Evolutionary conservation across 495 filamentous ascomycete genomes (phyloP), one percentile per base, ranked within the genome.

Genomic region (Aspergillus baeticus): DNA sequence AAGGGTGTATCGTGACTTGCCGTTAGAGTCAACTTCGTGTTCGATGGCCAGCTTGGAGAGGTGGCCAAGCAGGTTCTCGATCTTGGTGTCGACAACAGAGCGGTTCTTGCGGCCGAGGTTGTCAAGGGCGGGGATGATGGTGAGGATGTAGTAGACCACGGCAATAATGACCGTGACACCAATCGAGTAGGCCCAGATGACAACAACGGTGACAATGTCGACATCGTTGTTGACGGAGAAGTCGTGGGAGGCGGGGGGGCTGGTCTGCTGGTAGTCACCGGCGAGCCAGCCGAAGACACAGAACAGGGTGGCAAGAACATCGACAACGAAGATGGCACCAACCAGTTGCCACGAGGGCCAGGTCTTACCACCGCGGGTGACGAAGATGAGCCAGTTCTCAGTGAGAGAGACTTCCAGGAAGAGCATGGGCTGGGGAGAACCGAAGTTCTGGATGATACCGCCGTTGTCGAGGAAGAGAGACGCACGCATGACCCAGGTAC

Each of bases 361-460:
- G 55, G 86, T 89, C 64, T 84, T 79, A 58, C 78, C 83, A 72
- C 86, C 86, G 74, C 86, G 84, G 61, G 86, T 89, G 57, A 89
- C 85, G 77, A 89, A 89, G 74, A 89, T 89, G 59, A 89, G 78
- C 86, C 86, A 89, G 73, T 89, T 89, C 73, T 89, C 86, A 54
- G 86, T 89, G 46, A 89, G 78, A 33, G 86, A 81, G 66, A 89
- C 75, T 75, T 89, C 84, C 33, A 89, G 75, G 82, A 89, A 88
- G 65, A 89, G 80, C 63, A 89, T 84, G 65, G 83, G 81, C 73
- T 89, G 86, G 47, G 87, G 80, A 62, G 79, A 79, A 72, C 85
- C 86, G 62, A 79, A 89, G 75, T 88, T 87, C 74, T 88, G 79
- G 64, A 89, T 81, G 69, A 89, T 80, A 79, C 86, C 86, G 68